Evolutionary conservation across 1,284 basidiomycete genomes (phyloP).

Genomic region (Fomitopsis pinicola): DNA sequence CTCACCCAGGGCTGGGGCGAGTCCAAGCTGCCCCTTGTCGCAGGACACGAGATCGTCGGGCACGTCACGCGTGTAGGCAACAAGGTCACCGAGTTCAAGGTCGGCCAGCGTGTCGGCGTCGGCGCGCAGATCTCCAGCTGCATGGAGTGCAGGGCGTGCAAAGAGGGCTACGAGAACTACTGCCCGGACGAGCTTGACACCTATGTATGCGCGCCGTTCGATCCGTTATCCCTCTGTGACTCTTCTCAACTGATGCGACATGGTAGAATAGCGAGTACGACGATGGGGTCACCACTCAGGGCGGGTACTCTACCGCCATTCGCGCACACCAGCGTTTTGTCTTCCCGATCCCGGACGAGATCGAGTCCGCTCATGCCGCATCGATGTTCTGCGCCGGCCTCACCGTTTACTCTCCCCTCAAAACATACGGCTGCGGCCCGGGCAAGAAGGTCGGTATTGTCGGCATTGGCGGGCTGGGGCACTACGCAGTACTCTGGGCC

Average conservation of each 20-base stretch:
- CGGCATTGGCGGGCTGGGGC: slow-evolving; percentile 56
- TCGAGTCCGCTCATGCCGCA: slow-evolving; percentile 47
- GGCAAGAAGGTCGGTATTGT: slow-evolving; percentile 67
- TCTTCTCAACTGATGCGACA: not conserved
- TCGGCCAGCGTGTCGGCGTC: slow-evolving; percentile 62
- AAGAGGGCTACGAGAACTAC: slow-evolving; percentile 52
- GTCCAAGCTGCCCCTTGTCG: slow-evolving; percentile 34
- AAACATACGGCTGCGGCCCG: slow-evolving; percentile 54
- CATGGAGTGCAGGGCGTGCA: slow-evolving; percentile 50
- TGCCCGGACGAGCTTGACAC: slow-evolving; percentile 29
- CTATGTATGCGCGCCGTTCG: slow-evolving; percentile 10
- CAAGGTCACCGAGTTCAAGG: slow-evolving; percentile 52
- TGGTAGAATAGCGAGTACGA: slow-evolving; percentile 26
- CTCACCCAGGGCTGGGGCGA: slow-evolving; percentile 46
- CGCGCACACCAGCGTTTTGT: slow-evolving; percentile 67
- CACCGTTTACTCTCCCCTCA: slow-evolving; percentile 64
- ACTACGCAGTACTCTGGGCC: slow-evolving; percentile 23
- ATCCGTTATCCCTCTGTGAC: not conserved
- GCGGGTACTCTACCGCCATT: slow-evolving; percentile 65
- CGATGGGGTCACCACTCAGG: slow-evolving; percentile 49
- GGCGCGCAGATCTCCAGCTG: slow-evolving; percentile 58
- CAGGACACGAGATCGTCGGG: slow-evolving; percentile 63
- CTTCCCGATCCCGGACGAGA: slow-evolving; percentile 61
- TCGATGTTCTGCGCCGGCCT: slow-evolving; percentile 63
- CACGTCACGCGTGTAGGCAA: slow-evolving; percentile 47